Evolutionary conservation across 2,329 filamentous ascomycete genomes (phyloP).

Genomic region (Xylaria sp.): DNA sequence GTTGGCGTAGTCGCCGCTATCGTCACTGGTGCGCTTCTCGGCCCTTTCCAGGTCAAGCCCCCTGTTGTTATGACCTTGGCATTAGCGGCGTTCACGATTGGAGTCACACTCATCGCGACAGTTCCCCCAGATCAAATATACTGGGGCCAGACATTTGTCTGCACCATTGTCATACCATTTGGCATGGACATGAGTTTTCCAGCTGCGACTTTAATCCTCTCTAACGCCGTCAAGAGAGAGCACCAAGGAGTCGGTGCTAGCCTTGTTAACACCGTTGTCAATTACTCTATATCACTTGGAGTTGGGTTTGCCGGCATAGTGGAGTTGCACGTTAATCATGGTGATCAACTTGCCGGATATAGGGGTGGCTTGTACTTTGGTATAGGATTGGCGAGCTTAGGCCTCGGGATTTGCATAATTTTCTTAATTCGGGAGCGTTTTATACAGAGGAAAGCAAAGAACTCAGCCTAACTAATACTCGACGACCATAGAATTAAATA

Average conservation of each 20-base stretch:
- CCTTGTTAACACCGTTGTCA: slow-evolving; percentile 65
- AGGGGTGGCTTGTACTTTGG: slow-evolving; percentile 45
- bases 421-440: slow-evolving; percentile 38
- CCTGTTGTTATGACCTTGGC: slow-evolving; percentile 45
- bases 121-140: slow-evolving; percentile 61
- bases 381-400: slow-evolving; percentile 40
- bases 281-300: slow-evolving; percentile 66
- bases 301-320: slow-evolving; percentile 64
- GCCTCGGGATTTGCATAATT: slow-evolving; percentile 40
- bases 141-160: slow-evolving; percentile 64
- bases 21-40: slow-evolving; percentile 42
- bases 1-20: slow-evolving; percentile 49
- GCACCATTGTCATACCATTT: slow-evolving; percentile 58
- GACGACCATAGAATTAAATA: neutral
- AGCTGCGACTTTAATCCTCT: slow-evolving; percentile 61
- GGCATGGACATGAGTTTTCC: slow-evolving; percentile 69
- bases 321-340: slow-evolving; percentile 43
- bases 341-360: slow-evolving; percentile 43
- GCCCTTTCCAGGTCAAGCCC: slow-evolving; percentile 40
- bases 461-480: neutral
- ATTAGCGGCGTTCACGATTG: slow-evolving; percentile 43
- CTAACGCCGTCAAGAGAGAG: slow-evolving; percentile 51
- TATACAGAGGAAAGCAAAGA: slow-evolving; percentile 18
- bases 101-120: slow-evolving; percentile 43
- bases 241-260: slow-evolving; percentile 52